A percentile compares a stretch with the other conserved stretches of the same genome.
phyloP scores from a whole-genome alignment of 2,329 filamentous ascomycete genomes.

The Trichoderma afroharzianum region DNA sequence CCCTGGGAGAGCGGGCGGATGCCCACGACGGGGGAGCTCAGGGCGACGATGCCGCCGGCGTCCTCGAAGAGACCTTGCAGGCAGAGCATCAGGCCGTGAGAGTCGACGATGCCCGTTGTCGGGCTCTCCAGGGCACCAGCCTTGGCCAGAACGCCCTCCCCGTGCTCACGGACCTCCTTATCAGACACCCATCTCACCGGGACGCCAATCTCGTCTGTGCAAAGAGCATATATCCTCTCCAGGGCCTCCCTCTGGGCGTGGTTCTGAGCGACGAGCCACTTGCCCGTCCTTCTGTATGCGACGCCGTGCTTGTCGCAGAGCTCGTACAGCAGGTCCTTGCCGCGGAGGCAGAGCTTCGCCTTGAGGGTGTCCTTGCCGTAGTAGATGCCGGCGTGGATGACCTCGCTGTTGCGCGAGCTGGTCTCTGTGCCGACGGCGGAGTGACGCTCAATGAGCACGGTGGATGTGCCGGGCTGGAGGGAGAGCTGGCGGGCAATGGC shows the following conservation, averaged over 20 bases:
- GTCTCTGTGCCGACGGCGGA: slow-evolving; percentile 75
- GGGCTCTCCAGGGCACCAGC: slow-evolving; percentile 77
- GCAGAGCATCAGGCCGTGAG: slow-evolving; percentile 77
- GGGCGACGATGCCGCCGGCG: slow-evolving; percentile 67
- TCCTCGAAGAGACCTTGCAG: slow-evolving; percentile 76
- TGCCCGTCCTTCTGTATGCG: slow-evolving; percentile 71
- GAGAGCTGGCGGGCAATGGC: slow-evolving; percentile 73
- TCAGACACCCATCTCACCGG: slow-evolving; percentile 67
- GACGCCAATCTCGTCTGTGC: slow-evolving; percentile 44
- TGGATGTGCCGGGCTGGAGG: slow-evolving; percentile 57
- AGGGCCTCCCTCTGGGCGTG: slow-evolving; percentile 63
- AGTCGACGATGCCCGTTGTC: slow-evolving; percentile 87
- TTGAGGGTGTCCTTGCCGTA: slow-evolving; percentile 77
- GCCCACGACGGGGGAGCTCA: slow-evolving; percentile 61
- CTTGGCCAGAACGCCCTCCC: slow-evolving; percentile 71
- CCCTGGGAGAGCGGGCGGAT: slow-evolving; percentile 47
- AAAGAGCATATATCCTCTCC: slow-evolving; percentile 48
- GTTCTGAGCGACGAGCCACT: slow-evolving; percentile 93
- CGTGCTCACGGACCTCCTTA: slow-evolving; percentile 59
- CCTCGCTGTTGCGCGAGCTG: slow-evolving; percentile 87
- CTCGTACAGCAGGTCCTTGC: slow-evolving; percentile 72
- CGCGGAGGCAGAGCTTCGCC: slow-evolving; percentile 74
- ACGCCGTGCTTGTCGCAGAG: slow-evolving; percentile 68
- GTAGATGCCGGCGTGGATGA: slow-evolving; percentile 94
- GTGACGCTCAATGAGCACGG: slow-evolving; percentile 80